Evolutionary conservation across 2,329 filamentous ascomycete species (phyloP).

Genomic region (Alternaria angustiovoidea): DNA sequence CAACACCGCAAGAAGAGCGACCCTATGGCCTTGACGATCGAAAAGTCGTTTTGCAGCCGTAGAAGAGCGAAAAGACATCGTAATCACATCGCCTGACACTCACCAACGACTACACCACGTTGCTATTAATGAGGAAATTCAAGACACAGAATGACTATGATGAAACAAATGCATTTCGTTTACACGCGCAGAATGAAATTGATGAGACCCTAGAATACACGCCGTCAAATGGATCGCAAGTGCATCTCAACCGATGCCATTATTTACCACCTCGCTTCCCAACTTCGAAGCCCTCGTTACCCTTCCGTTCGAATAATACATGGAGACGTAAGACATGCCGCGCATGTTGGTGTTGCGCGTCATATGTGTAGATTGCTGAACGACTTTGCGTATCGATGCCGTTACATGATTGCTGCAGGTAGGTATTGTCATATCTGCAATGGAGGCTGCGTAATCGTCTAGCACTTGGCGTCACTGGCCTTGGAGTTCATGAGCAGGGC

Average conservation of each 20-base stretch:
- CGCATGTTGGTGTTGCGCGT: conserved; percentile 31
- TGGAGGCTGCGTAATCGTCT: conserved; percentile 16
- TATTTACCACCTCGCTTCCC: conserved; percentile 39
- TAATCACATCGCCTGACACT: background rate
- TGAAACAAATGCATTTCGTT: conserved; percentile 44
- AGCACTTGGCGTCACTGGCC: conserved; percentile 52
- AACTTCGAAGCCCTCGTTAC: conserved; percentile 15
- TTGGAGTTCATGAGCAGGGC: conserved; percentile 99
- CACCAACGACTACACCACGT: background rate
- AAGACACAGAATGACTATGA: background rate
- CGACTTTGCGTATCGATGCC: conserved; percentile 22
- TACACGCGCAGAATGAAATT: conserved; percentile 43
- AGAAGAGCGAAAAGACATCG: background rate
- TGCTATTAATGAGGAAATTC: background rate
- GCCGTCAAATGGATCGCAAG: conserved; percentile 46
- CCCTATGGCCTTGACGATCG: background rate
- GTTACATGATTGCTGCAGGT: conserved; percentile 37
- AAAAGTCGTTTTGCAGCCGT: background rate
- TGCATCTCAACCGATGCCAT: conserved; percentile 42
- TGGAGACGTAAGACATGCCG: conserved; percentile 48
- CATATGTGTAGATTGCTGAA: conserved; percentile 33
- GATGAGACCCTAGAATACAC: conserved; percentile 48
- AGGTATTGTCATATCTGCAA: conserved; percentile 43
- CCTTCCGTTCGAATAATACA: conserved; percentile 37
- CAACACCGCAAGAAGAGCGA: background rate